Conservation (phyloP, 352 stramenopile genomes). For the Saprolegnia parasitica region DNA sequence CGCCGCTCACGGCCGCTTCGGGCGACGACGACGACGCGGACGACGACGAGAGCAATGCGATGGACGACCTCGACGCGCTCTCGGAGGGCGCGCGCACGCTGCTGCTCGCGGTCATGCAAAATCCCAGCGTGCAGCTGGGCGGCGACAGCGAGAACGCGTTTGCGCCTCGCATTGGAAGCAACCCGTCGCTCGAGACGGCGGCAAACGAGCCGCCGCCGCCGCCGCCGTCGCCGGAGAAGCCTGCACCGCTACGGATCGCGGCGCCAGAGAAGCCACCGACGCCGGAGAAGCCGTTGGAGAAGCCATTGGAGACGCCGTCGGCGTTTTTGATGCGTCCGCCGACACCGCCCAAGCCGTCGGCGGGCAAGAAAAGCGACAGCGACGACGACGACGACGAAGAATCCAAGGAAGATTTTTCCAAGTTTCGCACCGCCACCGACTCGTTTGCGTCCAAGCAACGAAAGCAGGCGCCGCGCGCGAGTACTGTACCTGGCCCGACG, state of each 20-base stretch:
- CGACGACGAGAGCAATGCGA: slow-evolving; percentile 67
- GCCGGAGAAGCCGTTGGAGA: neutral
- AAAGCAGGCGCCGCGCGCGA: neutral
- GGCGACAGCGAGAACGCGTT: slow-evolving; percentile 52
- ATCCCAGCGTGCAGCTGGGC: slow-evolving; percentile 67
- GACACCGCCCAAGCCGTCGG: neutral
- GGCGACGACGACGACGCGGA: slow-evolving; percentile 36
- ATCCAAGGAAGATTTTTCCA: neutral
- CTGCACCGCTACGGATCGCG: neutral
- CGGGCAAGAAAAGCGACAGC: neutral
- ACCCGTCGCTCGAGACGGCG: neutral
- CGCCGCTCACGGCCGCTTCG: neutral
- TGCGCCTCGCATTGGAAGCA: slow-evolving; percentile 37
- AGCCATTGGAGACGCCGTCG: neutral
- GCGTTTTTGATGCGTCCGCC: neutral
- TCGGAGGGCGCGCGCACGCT: slow-evolving; percentile 81
- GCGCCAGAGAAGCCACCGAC: neutral
- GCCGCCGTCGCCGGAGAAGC: neutral
- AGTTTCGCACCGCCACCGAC: neutral
- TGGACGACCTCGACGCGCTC: slow-evolving; percentile 82
- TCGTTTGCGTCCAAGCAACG: neutral
- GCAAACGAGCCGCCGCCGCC: too few relatives aligned
- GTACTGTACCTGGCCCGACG: neutral
- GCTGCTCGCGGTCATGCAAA: slow-evolving; percentile 84
- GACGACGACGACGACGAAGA: neutral